A percentile compares a stretch with the other conserved stretches of the same genome.
These are phyloP conservation scores for Apiosordaria backusii DNA, from an alignment of 495 filamentous ascomycete genomes.

Conservation along the genomic window DNA sequence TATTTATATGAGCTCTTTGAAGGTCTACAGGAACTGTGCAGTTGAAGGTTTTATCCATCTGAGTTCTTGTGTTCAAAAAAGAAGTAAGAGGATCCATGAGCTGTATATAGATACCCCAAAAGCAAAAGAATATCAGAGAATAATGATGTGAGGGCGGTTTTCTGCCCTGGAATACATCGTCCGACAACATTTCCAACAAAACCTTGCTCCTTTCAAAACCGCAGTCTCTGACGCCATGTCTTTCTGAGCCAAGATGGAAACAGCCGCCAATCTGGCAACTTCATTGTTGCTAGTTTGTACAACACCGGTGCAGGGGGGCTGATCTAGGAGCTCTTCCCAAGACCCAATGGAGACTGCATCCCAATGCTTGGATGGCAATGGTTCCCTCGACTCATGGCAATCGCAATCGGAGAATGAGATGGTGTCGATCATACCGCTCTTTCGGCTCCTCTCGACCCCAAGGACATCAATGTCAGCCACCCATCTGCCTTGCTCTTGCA, in stretches of 20 bases:
- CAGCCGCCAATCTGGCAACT: neutral
- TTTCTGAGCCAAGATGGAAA: neutral
- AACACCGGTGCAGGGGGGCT: neutral
- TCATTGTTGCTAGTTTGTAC: neutral
- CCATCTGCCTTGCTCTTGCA: neutral
- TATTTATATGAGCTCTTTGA: no score
- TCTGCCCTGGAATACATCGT: neutral
- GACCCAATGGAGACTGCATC: neutral
- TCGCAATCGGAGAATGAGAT: neutral
- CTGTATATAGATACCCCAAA: no score
- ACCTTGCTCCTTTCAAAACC: neutral
- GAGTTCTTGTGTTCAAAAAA: no score
- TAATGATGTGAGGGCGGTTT: neutral
- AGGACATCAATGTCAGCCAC: neutral
- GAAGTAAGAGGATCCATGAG: no score
- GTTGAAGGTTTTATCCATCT: no score
- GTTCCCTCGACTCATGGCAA: neutral
- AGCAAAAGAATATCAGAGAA: neutral
- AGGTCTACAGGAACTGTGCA: no score
- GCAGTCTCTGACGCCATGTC: neutral
- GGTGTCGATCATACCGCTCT: neutral
- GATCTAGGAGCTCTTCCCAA: neutral
- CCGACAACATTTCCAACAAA: neutral
- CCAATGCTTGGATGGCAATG: neutral
- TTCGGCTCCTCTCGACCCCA: neutral